Percentiles rank a stretch among this genome's conserved stretches.
Evolutionary conservation across 2,329 filamentous ascomycete species (phyloP).

Genomic region (Polytolypa hystricis): DNA sequence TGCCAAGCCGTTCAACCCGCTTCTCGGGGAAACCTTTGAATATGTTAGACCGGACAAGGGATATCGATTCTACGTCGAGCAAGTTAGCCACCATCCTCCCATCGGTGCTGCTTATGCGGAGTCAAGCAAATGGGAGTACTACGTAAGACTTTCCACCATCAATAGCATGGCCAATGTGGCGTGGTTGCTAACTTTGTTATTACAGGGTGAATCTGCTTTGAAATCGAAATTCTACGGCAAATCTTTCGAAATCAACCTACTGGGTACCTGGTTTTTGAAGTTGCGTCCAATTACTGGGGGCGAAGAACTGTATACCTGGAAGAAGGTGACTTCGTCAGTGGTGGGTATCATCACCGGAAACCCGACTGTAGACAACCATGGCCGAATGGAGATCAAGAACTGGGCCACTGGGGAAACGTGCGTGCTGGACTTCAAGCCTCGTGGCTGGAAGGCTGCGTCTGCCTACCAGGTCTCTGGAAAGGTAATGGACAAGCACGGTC

Average conservation of each 20-base stretch:
- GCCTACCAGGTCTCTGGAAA: slow-evolving; percentile 84
- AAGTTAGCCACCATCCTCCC: slow-evolving; percentile 94
- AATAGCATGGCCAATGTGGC: no score
- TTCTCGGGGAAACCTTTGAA: slow-evolving; percentile 93
- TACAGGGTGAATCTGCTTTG: slow-evolving; percentile 79
- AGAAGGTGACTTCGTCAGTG: slow-evolving; percentile 96
- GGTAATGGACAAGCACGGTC: slow-evolving; percentile 67
- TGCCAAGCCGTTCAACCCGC: slow-evolving; percentile 94
- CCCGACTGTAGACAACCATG: slow-evolving; percentile 95
- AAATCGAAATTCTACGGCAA: slow-evolving; percentile 97
- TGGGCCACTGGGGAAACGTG: slow-evolving; percentile 92
- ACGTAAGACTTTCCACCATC: slow-evolving; percentile 30
- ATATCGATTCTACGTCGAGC: slow-evolving; percentile 96
- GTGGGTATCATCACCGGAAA: slow-evolving; percentile 96
- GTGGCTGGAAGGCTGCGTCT: slow-evolving; percentile 89
- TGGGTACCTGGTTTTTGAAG: slow-evolving; percentile 93
- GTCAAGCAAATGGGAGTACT: slow-evolving; percentile 91
- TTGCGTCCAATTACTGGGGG: slow-evolving; percentile 65
- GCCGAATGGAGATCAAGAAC: slow-evolving; percentile 93
- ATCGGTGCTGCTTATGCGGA: slow-evolving; percentile 90
- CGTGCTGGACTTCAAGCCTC: slow-evolving; percentile 80
- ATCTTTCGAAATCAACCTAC: slow-evolving; percentile 91
- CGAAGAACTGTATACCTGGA: slow-evolving; percentile 93
- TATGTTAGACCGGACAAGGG: slow-evolving; percentile 93
- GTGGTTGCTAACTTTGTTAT: no score